Evolutionary conservation across 2,329 filamentous ascomycete genomes (phyloP).

Genomic region (Curvularia verruculosa): DNA sequence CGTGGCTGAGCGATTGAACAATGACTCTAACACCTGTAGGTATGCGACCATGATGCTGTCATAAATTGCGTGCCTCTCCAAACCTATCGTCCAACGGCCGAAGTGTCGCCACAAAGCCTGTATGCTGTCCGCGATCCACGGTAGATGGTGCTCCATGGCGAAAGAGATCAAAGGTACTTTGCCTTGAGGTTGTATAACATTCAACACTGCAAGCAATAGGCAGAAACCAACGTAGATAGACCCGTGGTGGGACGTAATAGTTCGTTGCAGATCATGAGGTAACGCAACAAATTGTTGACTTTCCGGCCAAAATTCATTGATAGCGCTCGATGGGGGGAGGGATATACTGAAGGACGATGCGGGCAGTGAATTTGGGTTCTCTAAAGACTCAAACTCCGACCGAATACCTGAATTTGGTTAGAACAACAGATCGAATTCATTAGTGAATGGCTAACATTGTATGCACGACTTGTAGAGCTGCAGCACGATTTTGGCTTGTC

Average conservation of each 20-base stretch:
- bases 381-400: constrained; percentile 48
- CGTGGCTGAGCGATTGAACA: constrained; percentile 14
- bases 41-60: constrained; percentile 31
- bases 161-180: constrained; percentile 2
- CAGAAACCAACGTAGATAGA: constrained; percentile 38
- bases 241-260: constrained; percentile 29
- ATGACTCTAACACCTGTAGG: constrained; percentile 30
- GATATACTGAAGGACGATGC: constrained; percentile 32
- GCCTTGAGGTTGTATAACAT: constrained; percentile 1
- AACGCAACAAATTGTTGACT: constrained; percentile 50
- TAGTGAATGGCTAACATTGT: constrained; percentile 43
- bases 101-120: constrained; percentile 35
- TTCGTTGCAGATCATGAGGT: constrained; percentile 49
- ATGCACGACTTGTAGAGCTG: constrained; percentile 51
- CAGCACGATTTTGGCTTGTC: constrained; percentile 41
- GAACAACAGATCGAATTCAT: background rate
- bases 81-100: constrained; percentile 25
- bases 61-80: constrained; percentile 18
- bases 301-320: constrained; percentile 47
- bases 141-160: constrained; percentile 25
- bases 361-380: constrained; percentile 20
- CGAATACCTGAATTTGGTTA: constrained; percentile 52
- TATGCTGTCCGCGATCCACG: constrained; percentile 37
- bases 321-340: constrained; percentile 50
- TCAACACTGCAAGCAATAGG: constrained; percentile 30